A percentile compares a stretch with the other conserved stretches of the same genome.
Evolutionary conservation across 1,284 basidiomycete species (phyloP).

Genomic region (Albatrellus sp.): DNA sequence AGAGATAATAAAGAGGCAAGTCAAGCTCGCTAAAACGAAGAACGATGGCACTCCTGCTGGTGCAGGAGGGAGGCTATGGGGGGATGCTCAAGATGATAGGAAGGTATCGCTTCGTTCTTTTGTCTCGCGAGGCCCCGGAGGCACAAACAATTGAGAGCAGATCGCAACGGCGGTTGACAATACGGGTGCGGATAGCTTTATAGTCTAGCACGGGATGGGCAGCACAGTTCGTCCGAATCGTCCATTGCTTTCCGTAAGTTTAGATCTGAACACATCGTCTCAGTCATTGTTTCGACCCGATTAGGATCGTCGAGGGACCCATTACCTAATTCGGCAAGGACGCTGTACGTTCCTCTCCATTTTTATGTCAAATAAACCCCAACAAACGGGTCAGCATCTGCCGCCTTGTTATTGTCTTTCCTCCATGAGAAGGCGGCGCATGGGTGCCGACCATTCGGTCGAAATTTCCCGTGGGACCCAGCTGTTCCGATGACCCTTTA

Average conservation of each 20-base stretch:
- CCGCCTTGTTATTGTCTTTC: constrained; percentile 31
- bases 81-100: constrained; percentile 7
- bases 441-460: constrained; percentile 4
- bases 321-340: constrained; percentile 22
- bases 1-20: constrained; percentile 16
- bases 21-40: constrained; percentile 7
- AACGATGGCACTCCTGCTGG: constrained; percentile 7
- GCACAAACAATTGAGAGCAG: constrained; percentile 43
- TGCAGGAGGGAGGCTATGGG: constrained; percentile 12
- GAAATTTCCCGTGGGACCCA: constrained; percentile 3
- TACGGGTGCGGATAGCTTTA: constrained; percentile 35
- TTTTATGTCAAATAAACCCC: constrained; percentile 26
- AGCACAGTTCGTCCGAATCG: constrained; percentile 28
- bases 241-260: constrained; percentile 25
- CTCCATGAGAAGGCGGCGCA: constrained; percentile 12
- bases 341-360: constrained; percentile 22
- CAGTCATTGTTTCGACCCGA: constrained; percentile 28
- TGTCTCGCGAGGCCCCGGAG: constrained; percentile 10
- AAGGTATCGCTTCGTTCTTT: constrained; percentile 8
- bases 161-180: constrained; percentile 47
- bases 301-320: constrained; percentile 23
- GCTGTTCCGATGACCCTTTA: constrained; percentile 4
- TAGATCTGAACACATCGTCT: constrained; percentile 17
- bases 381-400: constrained; percentile 19
- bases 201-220: constrained; percentile 25